These are phyloP conservation scores for Pestalotiopsis sp. DNA, from an alignment of 2,329 filamentous ascomycete species.

Conservation along the genomic window DNA sequence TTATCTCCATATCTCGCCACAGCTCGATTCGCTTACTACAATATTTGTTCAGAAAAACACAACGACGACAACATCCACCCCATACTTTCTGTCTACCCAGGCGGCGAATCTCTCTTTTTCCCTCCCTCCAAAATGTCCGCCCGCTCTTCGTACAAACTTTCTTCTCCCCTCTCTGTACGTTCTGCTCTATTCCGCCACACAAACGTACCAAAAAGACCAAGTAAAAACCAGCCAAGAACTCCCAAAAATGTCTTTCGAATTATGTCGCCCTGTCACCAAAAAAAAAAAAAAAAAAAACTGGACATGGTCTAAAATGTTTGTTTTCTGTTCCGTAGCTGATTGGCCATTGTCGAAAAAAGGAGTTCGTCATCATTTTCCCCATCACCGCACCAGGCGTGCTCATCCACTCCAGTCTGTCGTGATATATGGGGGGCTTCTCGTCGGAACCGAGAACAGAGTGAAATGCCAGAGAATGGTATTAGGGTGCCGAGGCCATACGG, in stretches of 20 bases:
- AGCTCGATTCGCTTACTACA: neutral
- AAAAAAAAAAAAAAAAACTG: neutral
- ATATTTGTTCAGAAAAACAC: neutral
- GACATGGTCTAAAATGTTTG: slow-evolving; percentile 3
- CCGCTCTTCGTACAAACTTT: neutral
- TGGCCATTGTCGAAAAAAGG: neutral
- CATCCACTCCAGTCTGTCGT: neutral
- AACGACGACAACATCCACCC: neutral
- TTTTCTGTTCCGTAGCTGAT: neutral
- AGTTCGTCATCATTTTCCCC: slow-evolving; percentile 9
- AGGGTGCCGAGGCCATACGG: neutral
- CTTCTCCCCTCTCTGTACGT: neutral
- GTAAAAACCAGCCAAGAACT: neutral
- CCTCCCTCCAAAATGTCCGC: neutral
- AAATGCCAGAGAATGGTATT: slow-evolving; percentile 6
- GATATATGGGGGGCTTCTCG: neutral
- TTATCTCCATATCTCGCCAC: neutral
- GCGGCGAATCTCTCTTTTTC: neutral
- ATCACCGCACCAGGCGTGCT: slow-evolving; percentile 8
- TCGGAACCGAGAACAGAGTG: neutral
- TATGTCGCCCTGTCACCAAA: neutral
- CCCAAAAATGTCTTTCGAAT: slow-evolving; percentile 8
- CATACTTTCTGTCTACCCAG: neutral
- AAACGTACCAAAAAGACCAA: neutral
- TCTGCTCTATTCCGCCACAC: slow-evolving; percentile 3